These are phyloP conservation scores for Haplosporangium sp. DNA, from an alignment of 371 early-diverging fungal species.

Conservation along the genomic window DNA sequence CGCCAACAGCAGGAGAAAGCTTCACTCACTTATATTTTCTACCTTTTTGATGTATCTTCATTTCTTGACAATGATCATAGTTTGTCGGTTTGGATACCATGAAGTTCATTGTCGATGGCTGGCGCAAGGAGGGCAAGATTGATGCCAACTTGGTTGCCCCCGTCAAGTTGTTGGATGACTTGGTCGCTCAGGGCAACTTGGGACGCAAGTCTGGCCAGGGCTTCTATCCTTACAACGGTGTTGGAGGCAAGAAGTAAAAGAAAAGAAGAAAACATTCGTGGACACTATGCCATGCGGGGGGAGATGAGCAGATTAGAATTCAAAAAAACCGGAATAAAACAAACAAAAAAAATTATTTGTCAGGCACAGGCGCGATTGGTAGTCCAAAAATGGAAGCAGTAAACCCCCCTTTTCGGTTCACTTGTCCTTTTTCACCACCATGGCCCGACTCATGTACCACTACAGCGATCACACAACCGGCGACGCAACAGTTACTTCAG, in stretches of 20 bases:
- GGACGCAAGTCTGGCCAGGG: constrained; percentile 94
- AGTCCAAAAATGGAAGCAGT: no score
- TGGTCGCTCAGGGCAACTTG: constrained; percentile 80
- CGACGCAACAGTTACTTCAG: no score
- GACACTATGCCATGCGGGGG: no score
- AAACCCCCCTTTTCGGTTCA: no score
- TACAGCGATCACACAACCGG: no score
- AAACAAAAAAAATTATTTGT: no score
- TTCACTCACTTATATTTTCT: constrained; percentile 3
- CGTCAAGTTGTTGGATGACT: constrained; percentile 74
- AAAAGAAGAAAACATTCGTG: neutral
- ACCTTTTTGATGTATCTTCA: neutral
- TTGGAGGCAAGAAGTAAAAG: constrained; percentile 52
- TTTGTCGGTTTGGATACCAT: constrained; percentile 96
- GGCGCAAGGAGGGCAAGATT: constrained; percentile 80
- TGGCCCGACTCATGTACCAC: no score
- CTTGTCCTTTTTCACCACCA: no score
- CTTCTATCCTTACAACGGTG: constrained; percentile 82
- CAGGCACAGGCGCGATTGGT: no score
- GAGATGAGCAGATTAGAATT: no score
- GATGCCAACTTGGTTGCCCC: constrained; percentile 78
- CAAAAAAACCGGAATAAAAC: no score
- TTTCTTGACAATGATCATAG: constrained; percentile 49
- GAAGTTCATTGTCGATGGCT: constrained; percentile 94
- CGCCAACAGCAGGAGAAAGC: neutral